These are phyloP conservation scores for Danielia oregonensis DNA, from an alignment of 805 yeast species.

Conservation along the genomic window DNA sequence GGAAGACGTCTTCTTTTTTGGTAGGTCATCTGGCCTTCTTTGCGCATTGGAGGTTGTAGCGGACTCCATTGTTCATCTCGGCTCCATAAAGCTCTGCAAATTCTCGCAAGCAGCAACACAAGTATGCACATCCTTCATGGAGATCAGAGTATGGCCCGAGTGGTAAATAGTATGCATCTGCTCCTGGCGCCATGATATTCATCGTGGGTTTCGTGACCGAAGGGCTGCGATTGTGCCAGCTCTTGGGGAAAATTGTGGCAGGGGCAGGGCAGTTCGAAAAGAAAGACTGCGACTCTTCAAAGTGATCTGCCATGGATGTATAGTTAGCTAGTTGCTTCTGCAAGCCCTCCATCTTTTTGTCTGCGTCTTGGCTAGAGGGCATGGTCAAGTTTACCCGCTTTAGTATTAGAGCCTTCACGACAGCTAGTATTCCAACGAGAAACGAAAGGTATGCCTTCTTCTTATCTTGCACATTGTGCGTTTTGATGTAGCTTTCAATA, in stretches of 20 bases:
- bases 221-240: constrained; percentile 22
- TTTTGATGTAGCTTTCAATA: constrained; percentile 13
- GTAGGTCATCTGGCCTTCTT: too few relatives aligned
- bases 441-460: constrained; percentile 13
- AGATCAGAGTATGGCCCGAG: constrained; percentile 34
- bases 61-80: constrained; percentile 10
- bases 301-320: constrained; percentile 18
- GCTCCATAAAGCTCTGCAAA: constrained; percentile 22
- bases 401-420: constrained; percentile 26
- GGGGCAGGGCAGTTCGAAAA: constrained; percentile 22
- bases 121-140: constrained; percentile 28
- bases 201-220: not conserved
- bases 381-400: constrained; percentile 28
- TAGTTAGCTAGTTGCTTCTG: constrained; percentile 26
- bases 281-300: constrained; percentile 25
- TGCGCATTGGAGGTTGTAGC: constrained; percentile 12
- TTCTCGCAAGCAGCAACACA: constrained; percentile 29
- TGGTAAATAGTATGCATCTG: constrained; percentile 31
- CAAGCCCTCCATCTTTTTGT: constrained; percentile 23
- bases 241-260: constrained; percentile 27
- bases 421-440: constrained; percentile 24
- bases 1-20: too few relatives aligned
- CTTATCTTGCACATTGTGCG: constrained; percentile 10
- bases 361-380: constrained; percentile 11
- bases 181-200: constrained; percentile 14